Conservation (phyloP, 805 yeast species). For the Candida peoriensis region DNA sequence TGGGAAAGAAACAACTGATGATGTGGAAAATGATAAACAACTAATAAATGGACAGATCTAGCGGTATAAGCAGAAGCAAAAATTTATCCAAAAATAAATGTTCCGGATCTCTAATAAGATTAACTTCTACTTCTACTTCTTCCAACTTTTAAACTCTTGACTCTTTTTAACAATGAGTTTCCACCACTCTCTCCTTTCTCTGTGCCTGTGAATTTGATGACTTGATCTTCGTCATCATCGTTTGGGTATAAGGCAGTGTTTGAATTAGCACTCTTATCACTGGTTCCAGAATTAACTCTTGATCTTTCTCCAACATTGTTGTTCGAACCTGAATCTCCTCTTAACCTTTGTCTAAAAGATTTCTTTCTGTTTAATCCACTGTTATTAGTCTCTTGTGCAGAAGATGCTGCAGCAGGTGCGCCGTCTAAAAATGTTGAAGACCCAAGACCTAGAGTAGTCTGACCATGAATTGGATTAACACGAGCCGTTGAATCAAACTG, state of each 20-base stretch:
- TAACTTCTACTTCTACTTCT: slow-evolving; percentile 22
- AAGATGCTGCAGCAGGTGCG: slow-evolving; percentile 73
- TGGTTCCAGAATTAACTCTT: neutral
- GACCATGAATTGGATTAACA: slow-evolving; percentile 78
- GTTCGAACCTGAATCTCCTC: slow-evolving; percentile 7
- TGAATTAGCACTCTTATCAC: neutral
- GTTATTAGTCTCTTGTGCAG: slow-evolving; percentile 31
- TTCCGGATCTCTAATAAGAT: too few relatives aligned
- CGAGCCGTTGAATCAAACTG: slow-evolving; percentile 68
- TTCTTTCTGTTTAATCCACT: slow-evolving; percentile 72
- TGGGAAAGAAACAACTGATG: too few relatives aligned
- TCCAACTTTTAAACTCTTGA: slow-evolving; percentile 82
- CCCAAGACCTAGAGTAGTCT: slow-evolving; percentile 83
- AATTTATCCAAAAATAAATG: too few relatives aligned
- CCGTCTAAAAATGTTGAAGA: slow-evolving; percentile 92
- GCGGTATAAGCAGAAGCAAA: too few relatives aligned
- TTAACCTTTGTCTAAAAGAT: slow-evolving; percentile 69
- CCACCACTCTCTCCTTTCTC: slow-evolving; percentile 26
- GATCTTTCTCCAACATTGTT: neutral
- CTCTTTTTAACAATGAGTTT: slow-evolving; percentile 71
- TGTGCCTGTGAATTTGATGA: slow-evolving; percentile 25
- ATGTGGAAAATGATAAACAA: too few relatives aligned
- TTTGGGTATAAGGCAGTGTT: slow-evolving; percentile 20
- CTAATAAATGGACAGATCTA: too few relatives aligned
- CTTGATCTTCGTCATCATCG: slow-evolving; percentile 29